phyloP scores from a whole-genome alignment of 202 grass and related monocot genomes.

The Carex arenaria region DNA sequence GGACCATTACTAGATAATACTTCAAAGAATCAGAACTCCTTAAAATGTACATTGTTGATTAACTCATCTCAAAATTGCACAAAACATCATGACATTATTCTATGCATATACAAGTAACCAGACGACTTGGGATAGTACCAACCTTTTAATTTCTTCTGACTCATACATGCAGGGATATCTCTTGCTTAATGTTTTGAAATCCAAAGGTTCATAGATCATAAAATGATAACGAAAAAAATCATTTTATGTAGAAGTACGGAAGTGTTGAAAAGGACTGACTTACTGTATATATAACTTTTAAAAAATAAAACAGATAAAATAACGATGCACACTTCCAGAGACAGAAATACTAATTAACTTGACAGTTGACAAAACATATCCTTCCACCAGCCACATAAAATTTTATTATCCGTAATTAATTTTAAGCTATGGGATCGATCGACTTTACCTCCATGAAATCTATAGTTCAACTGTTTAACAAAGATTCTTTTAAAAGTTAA shows the following conservation, averaged over 20 bases:
- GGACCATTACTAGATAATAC: not conserved
- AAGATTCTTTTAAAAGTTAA: not conserved
- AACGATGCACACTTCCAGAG: conserved; percentile 9
- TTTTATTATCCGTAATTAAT: not conserved
- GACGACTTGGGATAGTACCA: not conserved
- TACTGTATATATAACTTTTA: conserved; percentile 9
- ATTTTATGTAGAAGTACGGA: not conserved
- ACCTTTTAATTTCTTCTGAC: not conserved
- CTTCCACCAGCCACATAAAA: not conserved
- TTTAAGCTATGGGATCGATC: not conserved
- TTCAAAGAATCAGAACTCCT: not conserved
- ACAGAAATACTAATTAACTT: not conserved
- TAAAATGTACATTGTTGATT: not conserved
- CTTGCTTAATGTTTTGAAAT: not conserved
- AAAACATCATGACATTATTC: conserved; percentile 3
- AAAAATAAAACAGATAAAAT: conserved; percentile 12
- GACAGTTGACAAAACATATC: not conserved
- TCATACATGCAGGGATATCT: not conserved
- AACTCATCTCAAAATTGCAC: not conserved
- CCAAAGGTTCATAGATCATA: not conserved
- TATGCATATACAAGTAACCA: not conserved
- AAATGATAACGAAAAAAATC: not conserved
- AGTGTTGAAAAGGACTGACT: not conserved
- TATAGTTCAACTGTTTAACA: not conserved
- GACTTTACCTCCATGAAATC: not conserved